Base-by-base conservation (phyloP, 2,329 filamentous ascomycete genomes). In the Apiospora kogelbergensis region DNA sequence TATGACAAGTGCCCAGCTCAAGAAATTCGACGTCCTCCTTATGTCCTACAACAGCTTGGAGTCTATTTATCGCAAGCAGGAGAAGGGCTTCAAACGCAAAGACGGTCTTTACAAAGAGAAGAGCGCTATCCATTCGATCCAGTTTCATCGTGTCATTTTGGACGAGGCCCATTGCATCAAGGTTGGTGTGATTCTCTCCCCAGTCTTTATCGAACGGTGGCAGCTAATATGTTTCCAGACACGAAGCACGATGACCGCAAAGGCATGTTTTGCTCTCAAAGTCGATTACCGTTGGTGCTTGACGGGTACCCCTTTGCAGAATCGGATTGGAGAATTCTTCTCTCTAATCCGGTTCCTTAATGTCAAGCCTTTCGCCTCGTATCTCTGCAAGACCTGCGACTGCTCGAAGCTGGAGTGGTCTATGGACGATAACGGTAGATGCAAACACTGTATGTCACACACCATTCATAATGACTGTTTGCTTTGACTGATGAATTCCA, bases 131-230 rank as follows among this genome's bases (percentile, higher is more conserved):
- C 96, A 99, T 78, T 86, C 91, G 46, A 92, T 97, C 65, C 83
- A 91, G 30, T 99, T 95, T 73, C 95, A 98, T 78, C 92, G 96
- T 37, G 86, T 97, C 70, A 96, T 99, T 68, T 88, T 99, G 4
- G 96, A 99, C 74, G 96, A 99, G 80, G 94, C 94, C 6, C 94
- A 99, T 80, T 95, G 92, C 79, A 98, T 99, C 86, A 99, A 92
- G 82, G 87, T 88, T 80, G 68, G 74, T 46, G n/a, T 11, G 24
- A 60, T n/a, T n/a, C 1, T 11, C 7, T n/a, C 53, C 7, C 2
- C 10, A 37, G 1, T n/a, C 2, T 22, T 24, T 24, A 40, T 37
- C 17, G 41, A n/a, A 44, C 57, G 17, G 44, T 63, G 42, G 22
- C 65, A 60, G 53, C 53, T 60, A 60, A 60, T 20, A 17, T 70